A percentile compares a stretch with the other conserved stretches of the same genome.
Conservation (phyloP, 2,329 filamentous ascomycete species). For the Truncatella angustata region DNA sequence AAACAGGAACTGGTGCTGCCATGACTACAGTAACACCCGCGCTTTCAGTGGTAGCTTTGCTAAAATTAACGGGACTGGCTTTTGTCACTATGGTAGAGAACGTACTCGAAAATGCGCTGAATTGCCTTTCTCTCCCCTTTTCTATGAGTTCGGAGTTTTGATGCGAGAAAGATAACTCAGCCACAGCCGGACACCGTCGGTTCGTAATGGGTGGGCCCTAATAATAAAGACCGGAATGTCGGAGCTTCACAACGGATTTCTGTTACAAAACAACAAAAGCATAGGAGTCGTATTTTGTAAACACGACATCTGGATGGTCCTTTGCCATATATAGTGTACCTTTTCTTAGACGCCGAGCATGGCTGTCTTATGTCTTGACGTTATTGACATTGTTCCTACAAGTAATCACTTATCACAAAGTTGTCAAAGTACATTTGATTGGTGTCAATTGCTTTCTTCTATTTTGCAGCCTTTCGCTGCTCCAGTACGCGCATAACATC, state of each 20-base stretch:
- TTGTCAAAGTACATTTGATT: not conserved
- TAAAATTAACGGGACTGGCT: too few species aligned
- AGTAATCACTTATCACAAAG: not conserved
- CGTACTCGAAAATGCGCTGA: not conserved
- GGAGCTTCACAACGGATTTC: not conserved
- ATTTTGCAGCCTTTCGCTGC: slow-evolving; percentile 41
- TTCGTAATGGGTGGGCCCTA: not conserved
- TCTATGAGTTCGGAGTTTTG: not conserved
- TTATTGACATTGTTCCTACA: too few species aligned
- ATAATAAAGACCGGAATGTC: not conserved
- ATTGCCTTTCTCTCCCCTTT: not conserved
- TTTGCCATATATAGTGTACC: too few species aligned
- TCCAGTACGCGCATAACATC: slow-evolving; percentile 83
- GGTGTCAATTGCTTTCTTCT: not conserved
- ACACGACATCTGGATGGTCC: too few species aligned
- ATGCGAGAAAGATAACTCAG: not conserved
- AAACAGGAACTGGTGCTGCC: slow-evolving; percentile 47
- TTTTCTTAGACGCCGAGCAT: too few species aligned
- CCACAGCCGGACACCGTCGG: slow-evolving; percentile 9
- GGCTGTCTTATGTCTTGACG: too few species aligned
- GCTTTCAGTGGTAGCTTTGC: too few species aligned
- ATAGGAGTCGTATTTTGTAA: not conserved
- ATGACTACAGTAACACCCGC: too few species aligned
- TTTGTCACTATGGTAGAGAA: too few species aligned
- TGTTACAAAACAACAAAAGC: not conserved